Evolutionary conservation across 352 stramenopile genomes (phyloP).

Genomic region (Phytophthora boehmeriae): DNA sequence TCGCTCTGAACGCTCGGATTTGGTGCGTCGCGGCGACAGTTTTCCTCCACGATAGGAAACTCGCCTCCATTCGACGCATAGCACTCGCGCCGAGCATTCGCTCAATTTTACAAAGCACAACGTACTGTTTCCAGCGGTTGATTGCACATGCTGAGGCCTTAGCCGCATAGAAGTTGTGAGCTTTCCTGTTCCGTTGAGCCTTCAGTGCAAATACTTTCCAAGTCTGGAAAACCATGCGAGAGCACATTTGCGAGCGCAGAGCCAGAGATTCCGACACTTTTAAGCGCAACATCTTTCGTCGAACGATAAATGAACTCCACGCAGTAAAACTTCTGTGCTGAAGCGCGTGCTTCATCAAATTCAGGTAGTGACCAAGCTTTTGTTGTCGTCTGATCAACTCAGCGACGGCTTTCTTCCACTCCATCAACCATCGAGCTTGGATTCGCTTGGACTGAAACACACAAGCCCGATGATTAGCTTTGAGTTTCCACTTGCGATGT

Average conservation of each 20-base stretch:
- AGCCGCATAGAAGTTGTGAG: conserved; percentile 9
- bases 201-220: conserved; percentile 32
- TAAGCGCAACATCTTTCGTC: conserved; percentile 18
- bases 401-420: conserved; percentile 24
- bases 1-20: conserved; percentile 31
- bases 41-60: conserved; percentile 59
- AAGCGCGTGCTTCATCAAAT: conserved; percentile 39
- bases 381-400: conserved; percentile 6
- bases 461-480: neutral
- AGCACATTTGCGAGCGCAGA: conserved; percentile 33
- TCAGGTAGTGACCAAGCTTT: conserved; percentile 43
- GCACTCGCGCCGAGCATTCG: conserved; percentile 46
- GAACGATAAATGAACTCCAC: conserved; percentile 37
- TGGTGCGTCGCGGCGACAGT: conserved; percentile 16
- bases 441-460: conserved; percentile 7
- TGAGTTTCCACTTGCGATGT: conserved; percentile 14
- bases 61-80: conserved; percentile 24
- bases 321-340: conserved; percentile 45
- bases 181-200: conserved; percentile 17
- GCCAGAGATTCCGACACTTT: conserved; percentile 36
- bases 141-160: conserved; percentile 17
- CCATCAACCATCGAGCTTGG: conserved; percentile 8
- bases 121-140: conserved; percentile 43
- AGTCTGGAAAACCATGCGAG: conserved; percentile 33
- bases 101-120: conserved; percentile 58